These are phyloP conservation scores for Fusarium praegraminearum DNA, from an alignment of 2,329 filamentous ascomycete species.

Conservation along the genomic window DNA sequence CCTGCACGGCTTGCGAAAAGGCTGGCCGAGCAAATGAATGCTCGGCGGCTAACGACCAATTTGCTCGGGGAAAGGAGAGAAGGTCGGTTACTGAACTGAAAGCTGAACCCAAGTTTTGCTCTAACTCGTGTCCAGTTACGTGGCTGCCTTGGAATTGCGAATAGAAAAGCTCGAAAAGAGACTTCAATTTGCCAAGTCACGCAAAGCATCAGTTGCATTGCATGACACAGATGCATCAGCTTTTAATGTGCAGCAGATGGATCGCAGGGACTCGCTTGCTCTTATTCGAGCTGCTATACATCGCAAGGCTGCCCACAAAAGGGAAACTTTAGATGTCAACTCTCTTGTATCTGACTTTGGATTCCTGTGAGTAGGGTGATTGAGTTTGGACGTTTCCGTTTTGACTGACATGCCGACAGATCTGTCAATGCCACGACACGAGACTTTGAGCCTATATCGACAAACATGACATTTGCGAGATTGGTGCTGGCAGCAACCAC, in stretches of 20 bases:
- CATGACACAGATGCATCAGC: constrained; percentile 66
- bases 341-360: constrained; percentile 94
- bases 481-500: constrained; percentile 86
- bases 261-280: constrained; percentile 73
- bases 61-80: constrained; percentile 92
- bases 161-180: constrained; percentile 89
- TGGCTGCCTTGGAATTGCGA: constrained; percentile 91
- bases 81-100: constrained; percentile 66
- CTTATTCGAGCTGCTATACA: constrained; percentile 72
- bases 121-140: constrained; percentile 70
- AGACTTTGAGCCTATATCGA: constrained; percentile 90
- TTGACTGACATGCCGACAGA: constrained; percentile 58
- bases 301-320: constrained; percentile 71
- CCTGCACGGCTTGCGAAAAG: constrained; percentile 94
- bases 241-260: constrained; percentile 54
- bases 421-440: constrained; percentile 94
- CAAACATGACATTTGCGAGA: constrained; percentile 91
- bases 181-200: constrained; percentile 75
- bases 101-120: not conserved
- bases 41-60: constrained; percentile 94
- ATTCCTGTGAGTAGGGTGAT: constrained; percentile 72
- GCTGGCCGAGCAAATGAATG: constrained; percentile 88
- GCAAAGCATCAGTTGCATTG: constrained; percentile 77
- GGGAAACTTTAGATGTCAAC: constrained; percentile 89
- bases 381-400: not conserved